Conservation (phyloP, 2,329 filamentous ascomycete species). For the Trichoderma pleuroti region DNA sequence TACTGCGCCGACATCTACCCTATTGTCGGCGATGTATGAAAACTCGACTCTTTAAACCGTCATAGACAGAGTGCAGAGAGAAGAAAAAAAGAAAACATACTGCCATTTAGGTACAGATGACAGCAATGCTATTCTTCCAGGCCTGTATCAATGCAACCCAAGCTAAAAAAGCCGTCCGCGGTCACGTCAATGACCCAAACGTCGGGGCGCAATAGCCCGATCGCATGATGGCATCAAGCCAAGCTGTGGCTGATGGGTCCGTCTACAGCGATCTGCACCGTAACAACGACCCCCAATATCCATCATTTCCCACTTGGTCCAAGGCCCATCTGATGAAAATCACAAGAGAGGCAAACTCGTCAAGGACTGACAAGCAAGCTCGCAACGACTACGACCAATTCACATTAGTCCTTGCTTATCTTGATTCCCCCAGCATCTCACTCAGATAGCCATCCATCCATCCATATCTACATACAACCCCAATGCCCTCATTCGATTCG, state of each 20-base stretch:
- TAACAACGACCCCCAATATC: not conserved
- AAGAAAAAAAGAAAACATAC: not conserved
- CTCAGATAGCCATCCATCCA: not conserved
- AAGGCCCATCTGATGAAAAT: not conserved
- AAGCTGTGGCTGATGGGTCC: not conserved
- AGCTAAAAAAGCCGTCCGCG: not conserved
- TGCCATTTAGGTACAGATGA: not conserved
- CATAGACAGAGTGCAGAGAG: not conserved
- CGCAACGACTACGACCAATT: not conserved
- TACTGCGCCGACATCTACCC: not conserved
- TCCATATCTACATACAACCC: not conserved
- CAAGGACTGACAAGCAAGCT: not conserved
- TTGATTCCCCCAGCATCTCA: not conserved
- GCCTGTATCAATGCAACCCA: not conserved
- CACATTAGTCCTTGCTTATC: not conserved
- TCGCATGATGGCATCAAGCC: not conserved
- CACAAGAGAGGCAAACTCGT: not conserved
- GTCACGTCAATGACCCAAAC: not conserved
- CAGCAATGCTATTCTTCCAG: not conserved
- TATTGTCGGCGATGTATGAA: not conserved
- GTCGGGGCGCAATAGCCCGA: not conserved
- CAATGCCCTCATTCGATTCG: not conserved
- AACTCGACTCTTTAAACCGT: not conserved
- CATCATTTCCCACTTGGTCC: not conserved
- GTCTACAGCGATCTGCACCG: not conserved